These are phyloP conservation scores for Cinnamomum micranthum DNA, from an alignment of 164 flowering plant genomes.

Conservation along the genomic window DNA sequence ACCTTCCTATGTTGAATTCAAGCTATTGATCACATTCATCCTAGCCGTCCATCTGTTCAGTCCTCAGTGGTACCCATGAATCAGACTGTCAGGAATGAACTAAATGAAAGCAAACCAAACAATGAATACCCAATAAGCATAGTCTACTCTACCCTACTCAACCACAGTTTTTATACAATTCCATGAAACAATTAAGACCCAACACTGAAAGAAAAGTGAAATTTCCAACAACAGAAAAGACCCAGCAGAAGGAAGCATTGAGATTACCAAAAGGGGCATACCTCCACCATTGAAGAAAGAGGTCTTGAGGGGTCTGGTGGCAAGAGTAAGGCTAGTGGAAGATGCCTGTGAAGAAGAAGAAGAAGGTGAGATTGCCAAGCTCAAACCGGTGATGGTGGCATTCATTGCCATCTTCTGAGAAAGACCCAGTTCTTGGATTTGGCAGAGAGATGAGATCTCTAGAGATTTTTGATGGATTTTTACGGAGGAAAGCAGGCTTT, in stretches of 20 bases:
- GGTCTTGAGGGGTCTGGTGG: neutral
- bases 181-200: no score
- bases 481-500: neutral
- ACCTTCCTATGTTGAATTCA: no score
- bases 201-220: no score
- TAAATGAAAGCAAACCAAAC: no score
- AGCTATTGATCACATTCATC: no score
- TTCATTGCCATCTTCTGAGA: neutral
- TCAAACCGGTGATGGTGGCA: neutral
- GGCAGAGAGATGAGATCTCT: neutral
- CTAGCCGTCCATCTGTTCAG: no score
- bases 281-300: slow-evolving; percentile 4
- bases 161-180: no score
- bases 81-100: no score
- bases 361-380: neutral
- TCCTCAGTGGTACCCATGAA: no score
- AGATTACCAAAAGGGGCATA: neutral
- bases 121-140: no score
- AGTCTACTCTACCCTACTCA: no score
- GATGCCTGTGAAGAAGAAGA: neutral
- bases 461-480: neutral
- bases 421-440: neutral
- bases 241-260: neutral
- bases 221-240: neutral
- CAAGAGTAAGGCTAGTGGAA: neutral